Evolutionary conservation across 805 yeast species (phyloP).

Genomic region (Cyberlindnera euphorbiae): DNA sequence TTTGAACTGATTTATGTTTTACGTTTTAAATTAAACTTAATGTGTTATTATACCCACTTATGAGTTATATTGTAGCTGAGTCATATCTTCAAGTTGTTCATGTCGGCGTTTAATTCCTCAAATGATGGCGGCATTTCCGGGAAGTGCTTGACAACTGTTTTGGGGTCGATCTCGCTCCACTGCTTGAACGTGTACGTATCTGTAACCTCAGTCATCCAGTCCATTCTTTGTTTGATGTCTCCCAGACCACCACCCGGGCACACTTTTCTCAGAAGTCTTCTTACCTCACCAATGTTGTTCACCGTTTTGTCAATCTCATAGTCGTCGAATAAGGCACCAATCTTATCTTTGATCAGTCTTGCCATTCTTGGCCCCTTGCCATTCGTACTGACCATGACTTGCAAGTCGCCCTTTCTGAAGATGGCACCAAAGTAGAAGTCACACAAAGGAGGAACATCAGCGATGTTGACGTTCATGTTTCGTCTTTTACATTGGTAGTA

Average conservation of each 20-base stretch:
- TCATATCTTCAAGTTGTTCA: too few species aligned
- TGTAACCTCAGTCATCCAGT: constrained; percentile 62
- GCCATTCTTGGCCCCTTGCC: constrained; percentile 79
- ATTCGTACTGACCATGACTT: constrained; percentile 78
- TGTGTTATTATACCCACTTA: too few species aligned
- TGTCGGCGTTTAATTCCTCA: too few species aligned
- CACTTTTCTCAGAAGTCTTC: constrained; percentile 43
- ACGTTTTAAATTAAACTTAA: too few species aligned
- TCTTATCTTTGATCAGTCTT: constrained; percentile 51
- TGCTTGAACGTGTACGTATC: constrained; percentile 54
- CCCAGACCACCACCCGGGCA: constrained; percentile 42
- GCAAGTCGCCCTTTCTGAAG: constrained; percentile 66
- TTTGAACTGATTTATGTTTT: too few species aligned
- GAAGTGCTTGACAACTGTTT: constrained; percentile 26
- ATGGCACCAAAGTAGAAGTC: constrained; percentile 84
- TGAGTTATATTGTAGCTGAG: too few species aligned
- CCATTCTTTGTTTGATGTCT: constrained; percentile 60
- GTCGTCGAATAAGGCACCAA: constrained; percentile 38
- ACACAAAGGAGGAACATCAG: constrained; percentile 79
- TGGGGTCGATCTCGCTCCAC: constrained; percentile 46
- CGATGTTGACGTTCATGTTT: constrained; percentile 66
- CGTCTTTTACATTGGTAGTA: constrained; percentile 43
- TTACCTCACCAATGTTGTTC: constrained; percentile 50
- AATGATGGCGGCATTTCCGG: constrained; percentile 46
- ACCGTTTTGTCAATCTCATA: constrained; percentile 50